phyloP scores from a whole-genome alignment of 2,329 filamentous ascomycete genomes.

The Davidsoniella eucalypti region DNA sequence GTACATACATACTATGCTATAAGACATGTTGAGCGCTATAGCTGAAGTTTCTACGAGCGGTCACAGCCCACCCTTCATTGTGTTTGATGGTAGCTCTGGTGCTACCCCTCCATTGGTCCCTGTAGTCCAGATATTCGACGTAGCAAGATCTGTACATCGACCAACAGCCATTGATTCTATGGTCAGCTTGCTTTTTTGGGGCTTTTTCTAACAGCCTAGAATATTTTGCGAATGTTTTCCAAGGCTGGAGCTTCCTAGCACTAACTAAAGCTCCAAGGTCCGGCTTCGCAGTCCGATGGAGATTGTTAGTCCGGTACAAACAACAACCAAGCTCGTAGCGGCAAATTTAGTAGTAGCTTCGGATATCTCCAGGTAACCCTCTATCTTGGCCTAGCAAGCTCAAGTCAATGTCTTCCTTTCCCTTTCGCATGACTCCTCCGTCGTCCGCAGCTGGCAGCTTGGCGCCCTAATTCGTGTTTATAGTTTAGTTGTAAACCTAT shows the following conservation, averaged over 20 bases:
- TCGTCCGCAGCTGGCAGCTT: too few relatives aligned
- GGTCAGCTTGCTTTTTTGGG: too few relatives aligned
- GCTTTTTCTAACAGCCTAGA: too few relatives aligned
- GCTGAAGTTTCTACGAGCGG: not conserved
- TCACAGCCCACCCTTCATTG: too few relatives aligned
- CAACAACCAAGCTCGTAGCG: not conserved
- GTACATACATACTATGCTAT: not conserved
- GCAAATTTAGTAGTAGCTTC: not conserved
- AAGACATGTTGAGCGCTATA: not conserved
- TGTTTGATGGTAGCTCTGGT: too few relatives aligned
- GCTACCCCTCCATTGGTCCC: too few relatives aligned
- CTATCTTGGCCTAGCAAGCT: not conserved
- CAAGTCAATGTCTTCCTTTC: conserved; percentile 1
- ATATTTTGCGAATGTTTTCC: too few relatives aligned
- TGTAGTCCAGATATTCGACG: too few relatives aligned
- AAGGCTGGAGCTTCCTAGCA: conserved; percentile 4
- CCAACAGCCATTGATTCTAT: too few relatives aligned
- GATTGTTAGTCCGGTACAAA: conserved; percentile 6
- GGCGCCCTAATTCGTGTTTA: too few relatives aligned
- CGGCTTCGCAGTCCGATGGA: conserved; percentile 12
- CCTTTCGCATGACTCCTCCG: not conserved
- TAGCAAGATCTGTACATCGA: too few relatives aligned
- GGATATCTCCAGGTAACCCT: not conserved
- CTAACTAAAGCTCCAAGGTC: conserved; percentile 4
- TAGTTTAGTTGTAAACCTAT: too few relatives aligned